Conservation (phyloP, 2,329 filamentous ascomycete genomes). For the Paracoccidioides brasiliensis region DNA sequence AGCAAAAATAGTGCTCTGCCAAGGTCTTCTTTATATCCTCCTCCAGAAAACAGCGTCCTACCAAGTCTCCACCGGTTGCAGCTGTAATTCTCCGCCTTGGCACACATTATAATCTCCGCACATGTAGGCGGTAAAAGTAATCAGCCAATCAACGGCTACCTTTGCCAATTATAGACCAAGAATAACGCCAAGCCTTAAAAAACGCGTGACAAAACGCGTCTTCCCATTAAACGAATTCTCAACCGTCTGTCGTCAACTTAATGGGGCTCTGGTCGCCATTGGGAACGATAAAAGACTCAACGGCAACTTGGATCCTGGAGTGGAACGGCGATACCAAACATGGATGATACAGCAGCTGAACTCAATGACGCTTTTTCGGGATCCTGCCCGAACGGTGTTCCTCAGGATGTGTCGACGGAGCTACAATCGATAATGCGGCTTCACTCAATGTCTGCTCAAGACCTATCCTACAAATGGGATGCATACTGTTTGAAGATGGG, state of each 20-base stretch:
- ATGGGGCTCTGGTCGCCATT: background rate
- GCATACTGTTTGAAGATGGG: constrained; percentile 95
- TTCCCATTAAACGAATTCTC: background rate
- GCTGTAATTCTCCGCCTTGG: too few relatives aligned
- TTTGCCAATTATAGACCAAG: background rate
- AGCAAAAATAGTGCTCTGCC: background rate
- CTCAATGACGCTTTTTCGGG: constrained; percentile 47
- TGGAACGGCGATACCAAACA: background rate
- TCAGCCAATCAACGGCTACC: background rate
- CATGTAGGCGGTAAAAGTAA: background rate
- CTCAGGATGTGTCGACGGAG: constrained; percentile 66
- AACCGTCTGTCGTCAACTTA: background rate
- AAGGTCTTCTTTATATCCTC: too few relatives aligned
- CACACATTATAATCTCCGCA: background rate
- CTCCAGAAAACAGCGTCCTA: too few relatives aligned
- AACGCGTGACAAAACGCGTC: constrained; percentile 1
- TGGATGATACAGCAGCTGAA: constrained; percentile 21
- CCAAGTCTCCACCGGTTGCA: too few relatives aligned
- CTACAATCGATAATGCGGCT: constrained; percentile 75
- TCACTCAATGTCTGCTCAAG: constrained; percentile 67
- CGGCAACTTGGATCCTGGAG: background rate
- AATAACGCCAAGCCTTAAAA: background rate
- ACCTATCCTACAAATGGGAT: constrained; percentile 98
- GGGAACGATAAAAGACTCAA: background rate
- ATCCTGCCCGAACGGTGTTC: constrained; percentile 45